phyloP scores from a whole-genome alignment of 1,284 basidiomycete genomes.

The Boletus subluridellus region DNA sequence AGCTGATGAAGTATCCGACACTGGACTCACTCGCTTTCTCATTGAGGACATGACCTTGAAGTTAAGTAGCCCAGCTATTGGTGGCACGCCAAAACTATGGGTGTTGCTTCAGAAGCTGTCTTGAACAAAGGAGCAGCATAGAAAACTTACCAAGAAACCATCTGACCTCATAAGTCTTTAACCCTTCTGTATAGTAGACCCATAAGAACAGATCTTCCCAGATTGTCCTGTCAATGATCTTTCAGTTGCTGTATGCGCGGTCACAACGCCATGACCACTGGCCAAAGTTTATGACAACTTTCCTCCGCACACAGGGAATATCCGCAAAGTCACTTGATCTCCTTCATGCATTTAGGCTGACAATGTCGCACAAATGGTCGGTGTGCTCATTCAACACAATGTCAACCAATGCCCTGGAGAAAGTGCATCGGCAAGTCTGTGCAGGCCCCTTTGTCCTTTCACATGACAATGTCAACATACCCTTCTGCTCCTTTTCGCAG shows the following conservation, averaged over 20 bases:
- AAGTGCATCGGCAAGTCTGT: neutral
- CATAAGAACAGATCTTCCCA: neutral
- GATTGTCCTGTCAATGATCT: neutral
- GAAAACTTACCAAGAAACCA: no score
- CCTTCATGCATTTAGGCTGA: neutral
- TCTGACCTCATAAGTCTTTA: no score
- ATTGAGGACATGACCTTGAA: no score
- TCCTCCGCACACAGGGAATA: neutral
- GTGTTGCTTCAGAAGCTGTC: no score
- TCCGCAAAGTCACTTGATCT: neutral
- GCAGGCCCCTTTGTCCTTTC: neutral
- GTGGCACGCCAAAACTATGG: no score
- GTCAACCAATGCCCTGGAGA: neutral
- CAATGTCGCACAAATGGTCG: neutral
- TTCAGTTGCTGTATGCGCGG: neutral
- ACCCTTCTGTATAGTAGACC: no score
- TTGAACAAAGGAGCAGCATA: no score
- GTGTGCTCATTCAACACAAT: neutral
- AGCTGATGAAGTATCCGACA: no score
- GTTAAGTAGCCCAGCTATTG: no score
- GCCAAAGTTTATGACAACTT: neutral
- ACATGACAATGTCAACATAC: neutral
- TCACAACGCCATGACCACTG: neutral
- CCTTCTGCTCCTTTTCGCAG: neutral
- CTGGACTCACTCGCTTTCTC: no score